phyloP scores from a whole-genome alignment of 495 filamentous ascomycete genomes.

The Aspergillus haitiensis region DNA sequence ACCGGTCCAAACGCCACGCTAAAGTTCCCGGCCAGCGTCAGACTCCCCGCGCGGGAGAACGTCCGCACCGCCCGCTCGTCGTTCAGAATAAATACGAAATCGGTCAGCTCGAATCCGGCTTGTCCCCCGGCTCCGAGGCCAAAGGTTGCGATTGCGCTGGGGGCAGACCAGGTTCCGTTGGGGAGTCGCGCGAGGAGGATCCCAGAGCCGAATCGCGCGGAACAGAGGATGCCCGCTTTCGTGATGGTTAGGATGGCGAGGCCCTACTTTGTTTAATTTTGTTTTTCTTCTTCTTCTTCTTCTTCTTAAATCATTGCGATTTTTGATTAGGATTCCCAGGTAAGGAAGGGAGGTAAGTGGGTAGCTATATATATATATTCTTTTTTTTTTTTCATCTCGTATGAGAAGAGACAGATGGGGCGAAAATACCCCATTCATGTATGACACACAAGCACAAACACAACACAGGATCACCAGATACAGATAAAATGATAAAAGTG shows the following conservation, averaged over 20 bases:
- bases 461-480: too few species aligned
- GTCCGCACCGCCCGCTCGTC: slow-evolving; percentile 81
- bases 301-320: too few species aligned
- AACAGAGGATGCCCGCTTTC: slow-evolving; percentile 87
- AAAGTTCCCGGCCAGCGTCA: slow-evolving; percentile 89
- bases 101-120: slow-evolving; percentile 90
- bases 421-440: too few species aligned
- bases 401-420: too few species aligned
- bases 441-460: too few species aligned
- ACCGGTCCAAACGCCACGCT: slow-evolving; percentile 87
- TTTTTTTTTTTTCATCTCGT: not conserved
- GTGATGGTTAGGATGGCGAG: slow-evolving; percentile 87
- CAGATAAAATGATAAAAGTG: too few species aligned
- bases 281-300: too few species aligned
- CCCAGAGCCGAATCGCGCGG: slow-evolving; percentile 82
- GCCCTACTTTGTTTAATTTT: slow-evolving; percentile 61
- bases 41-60: slow-evolving; percentile 79
- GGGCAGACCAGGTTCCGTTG: slow-evolving; percentile 87
- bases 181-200: slow-evolving; percentile 85
- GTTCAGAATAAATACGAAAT: slow-evolving; percentile 97
- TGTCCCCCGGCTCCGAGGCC: slow-evolving; percentile 89
- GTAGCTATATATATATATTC: too few species aligned
- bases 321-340: too few species aligned
- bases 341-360: not conserved
- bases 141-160: slow-evolving; percentile 79